Evolutionary conservation across 1,284 basidiomycete species (phyloP), one percentile per base, ranked within the genome.

Genomic region (Heterobasidion occidentale): DNA sequence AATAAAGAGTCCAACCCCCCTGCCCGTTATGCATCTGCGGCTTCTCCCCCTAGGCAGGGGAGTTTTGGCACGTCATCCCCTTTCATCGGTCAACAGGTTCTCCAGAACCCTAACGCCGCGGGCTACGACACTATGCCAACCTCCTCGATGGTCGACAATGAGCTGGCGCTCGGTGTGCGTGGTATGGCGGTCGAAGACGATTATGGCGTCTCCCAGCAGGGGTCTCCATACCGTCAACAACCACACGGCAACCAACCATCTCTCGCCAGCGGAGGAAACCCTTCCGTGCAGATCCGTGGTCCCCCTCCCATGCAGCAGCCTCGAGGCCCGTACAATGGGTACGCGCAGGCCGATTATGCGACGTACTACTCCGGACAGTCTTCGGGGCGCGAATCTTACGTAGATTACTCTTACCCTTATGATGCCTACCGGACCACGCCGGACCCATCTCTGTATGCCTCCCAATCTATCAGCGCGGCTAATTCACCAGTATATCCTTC

Each of bases 131-230:
- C 73, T 49, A 58, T 70, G 35, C 73, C 74, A 59, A 67, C 73
- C 14, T 65, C 77, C 11, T 69, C 77, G 46, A 63, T 72, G 34
- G 74, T 74, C 15, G 78, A 79, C 53, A 78, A 77, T 52, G 84
- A 86, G 36, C 70, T 85, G 36, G 72, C 82, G 19, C 66, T 78
- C 45, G 76, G 79, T 1, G 71, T 88, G 54, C 79, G 84, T 58
- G 83, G 83, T 9, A 86, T 89, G 80, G 77, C 73, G 15, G 80
- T 85, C 46, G 86, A 86, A 62, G 86, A 88, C 47, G 83, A 86
- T 56, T 54, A 74, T 56, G 61, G 64, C 14, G 53, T 62, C 34
- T 59, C 65, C 15, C 63, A 64, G 51, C 68, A 65, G 55, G 57
- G 59, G 46, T 58, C 60, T 38, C 47, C 64, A 6, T 72, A 69